Evolutionary conservation across 805 yeast species (phyloP), one percentile per base, ranked within the genome.

Genomic region (Candida palmyrensis): DNA sequence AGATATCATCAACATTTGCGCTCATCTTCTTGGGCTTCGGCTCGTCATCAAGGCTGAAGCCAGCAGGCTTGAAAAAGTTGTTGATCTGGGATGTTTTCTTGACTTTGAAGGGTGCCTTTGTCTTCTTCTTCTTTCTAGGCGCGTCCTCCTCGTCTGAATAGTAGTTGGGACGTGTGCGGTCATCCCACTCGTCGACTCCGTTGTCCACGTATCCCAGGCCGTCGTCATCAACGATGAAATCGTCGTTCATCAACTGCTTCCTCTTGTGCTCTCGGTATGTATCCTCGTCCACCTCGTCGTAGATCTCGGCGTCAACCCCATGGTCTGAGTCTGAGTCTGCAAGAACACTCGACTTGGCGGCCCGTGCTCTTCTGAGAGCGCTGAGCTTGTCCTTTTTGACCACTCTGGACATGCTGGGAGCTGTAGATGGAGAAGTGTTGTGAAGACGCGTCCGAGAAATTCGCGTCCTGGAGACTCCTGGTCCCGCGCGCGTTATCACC

Each of bases 161-260:
- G 47, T 73, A 74, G 33, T 67, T 60, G 27, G 71, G 73, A 34
- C 67, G 63, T 35, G 66, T 52, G 21, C 66, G 57, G 25, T 65
- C 69, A 38, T 79, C 94, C 89, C 95, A 87, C 39, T 87, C 95
- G 47, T 90, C 94, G 6, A 72, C 84, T 37, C 98, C 98, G 27
- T 83, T 83, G 47, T 92, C 97, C 1, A 87, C 89, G 50, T 90
- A 90, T 0, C 97, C 97, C 43, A 81, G 82, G 19, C 96, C 96
- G 44, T 83, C 79, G 54, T 90, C 97, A 53, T 88, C 96, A 2
- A 87, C 95, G 23, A 90, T 92, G 53, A 90, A 90, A 55, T 90
- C 96, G 49, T 90, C 96, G 40, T 83, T 80, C 56, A 87, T 68
- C 30, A 92, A 66, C 38, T 88, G 85, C 38, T 82, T 77, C 47